A percentile compares a stretch with the other conserved stretches of the same genome.
phyloP scores from a whole-genome alignment of 257 asterid species.

The Solanum paucissectum region DNA sequence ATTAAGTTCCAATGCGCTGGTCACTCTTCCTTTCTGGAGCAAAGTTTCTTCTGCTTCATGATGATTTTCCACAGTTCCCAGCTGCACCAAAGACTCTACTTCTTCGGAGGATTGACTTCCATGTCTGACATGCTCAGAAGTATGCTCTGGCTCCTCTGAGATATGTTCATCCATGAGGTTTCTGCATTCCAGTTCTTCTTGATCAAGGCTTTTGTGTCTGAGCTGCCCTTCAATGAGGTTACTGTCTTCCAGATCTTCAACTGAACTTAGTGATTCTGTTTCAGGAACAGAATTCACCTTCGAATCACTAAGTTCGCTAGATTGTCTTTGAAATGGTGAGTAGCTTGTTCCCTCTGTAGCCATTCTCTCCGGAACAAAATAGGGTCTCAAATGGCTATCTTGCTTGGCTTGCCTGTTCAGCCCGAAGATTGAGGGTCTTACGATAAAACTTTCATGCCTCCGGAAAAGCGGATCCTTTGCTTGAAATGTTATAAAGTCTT shows the following conservation, averaged over 20 bases:
- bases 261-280: conserved; percentile 56
- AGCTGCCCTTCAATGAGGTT: conserved; percentile 24
- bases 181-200: conserved; percentile 1
- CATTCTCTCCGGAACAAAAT: conserved; percentile 45
- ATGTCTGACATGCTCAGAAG: conserved; percentile 44
- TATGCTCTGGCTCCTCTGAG: conserved; percentile 25
- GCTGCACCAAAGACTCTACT: conserved; percentile 10
- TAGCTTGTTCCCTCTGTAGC: conserved; percentile 50
- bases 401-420: conserved; percentile 39
- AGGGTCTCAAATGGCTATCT: conserved; percentile 53
- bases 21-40: neutral
- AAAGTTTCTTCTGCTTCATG: neutral
- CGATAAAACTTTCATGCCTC: conserved; percentile 64
- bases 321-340: conserved; percentile 48
- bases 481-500: conserved; percentile 39
- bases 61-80: neutral
- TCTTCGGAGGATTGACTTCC: conserved; percentile 59
- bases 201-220: neutral
- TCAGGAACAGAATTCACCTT: conserved; percentile 69
- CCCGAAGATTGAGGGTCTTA: conserved; percentile 51
- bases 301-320: conserved; percentile 76
- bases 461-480: conserved; percentile 46
- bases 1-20: conserved; percentile 1
- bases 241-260: conserved; percentile 39
- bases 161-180: conserved; percentile 19